Percentiles rank a stretch among this genome's conserved stretches.
Evolutionary conservation across 352 stramenopile species (phyloP).

Genomic region (Plasmopara halstedii): DNA sequence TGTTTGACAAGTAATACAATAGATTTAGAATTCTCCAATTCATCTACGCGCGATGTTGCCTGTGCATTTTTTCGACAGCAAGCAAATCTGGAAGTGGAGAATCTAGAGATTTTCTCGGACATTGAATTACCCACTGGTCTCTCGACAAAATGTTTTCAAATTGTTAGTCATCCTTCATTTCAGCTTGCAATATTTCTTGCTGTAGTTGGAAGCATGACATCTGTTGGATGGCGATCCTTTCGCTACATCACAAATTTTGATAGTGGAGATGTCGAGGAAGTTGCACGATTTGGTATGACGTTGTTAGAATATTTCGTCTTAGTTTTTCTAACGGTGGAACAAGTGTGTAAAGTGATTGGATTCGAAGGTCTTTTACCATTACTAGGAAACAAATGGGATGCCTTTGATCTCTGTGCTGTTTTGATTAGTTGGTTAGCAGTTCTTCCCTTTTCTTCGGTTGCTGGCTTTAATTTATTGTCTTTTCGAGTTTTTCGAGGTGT

Average conservation of each 20-base stretch:
- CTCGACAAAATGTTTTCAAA: constrained; percentile 54
- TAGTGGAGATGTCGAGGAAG: too few species aligned
- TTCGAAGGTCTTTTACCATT: constrained; percentile 57
- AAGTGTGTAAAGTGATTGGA: constrained; percentile 51
- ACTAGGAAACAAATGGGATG: constrained; percentile 58
- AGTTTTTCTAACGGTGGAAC: constrained; percentile 58
- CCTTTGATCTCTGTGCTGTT: constrained; percentile 57
- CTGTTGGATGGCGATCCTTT: constrained; percentile 44
- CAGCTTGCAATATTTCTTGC: constrained; percentile 58
- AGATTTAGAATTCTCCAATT: constrained; percentile 68
- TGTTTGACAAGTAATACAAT: too few species aligned
- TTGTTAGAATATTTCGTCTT: constrained; percentile 51
- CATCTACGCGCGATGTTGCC: constrained; percentile 37
- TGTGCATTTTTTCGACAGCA: constrained; percentile 54
- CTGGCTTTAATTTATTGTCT: constrained; percentile 64
- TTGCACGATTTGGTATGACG: constrained; percentile 45
- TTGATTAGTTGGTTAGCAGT: constrained; percentile 56
- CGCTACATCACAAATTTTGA: too few species aligned
- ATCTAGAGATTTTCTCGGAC: constrained; percentile 13
- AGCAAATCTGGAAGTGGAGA: constrained; percentile 28
- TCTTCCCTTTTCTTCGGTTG: constrained; percentile 28
- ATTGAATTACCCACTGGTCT: constrained; percentile 40
- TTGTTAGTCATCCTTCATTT: constrained; percentile 66
- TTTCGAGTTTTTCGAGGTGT: constrained; percentile 68
- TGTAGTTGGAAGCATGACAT: constrained; percentile 58